Conservation (phyloP, 352 stramenopile species). For the Ophiocytium majus region DNA sequence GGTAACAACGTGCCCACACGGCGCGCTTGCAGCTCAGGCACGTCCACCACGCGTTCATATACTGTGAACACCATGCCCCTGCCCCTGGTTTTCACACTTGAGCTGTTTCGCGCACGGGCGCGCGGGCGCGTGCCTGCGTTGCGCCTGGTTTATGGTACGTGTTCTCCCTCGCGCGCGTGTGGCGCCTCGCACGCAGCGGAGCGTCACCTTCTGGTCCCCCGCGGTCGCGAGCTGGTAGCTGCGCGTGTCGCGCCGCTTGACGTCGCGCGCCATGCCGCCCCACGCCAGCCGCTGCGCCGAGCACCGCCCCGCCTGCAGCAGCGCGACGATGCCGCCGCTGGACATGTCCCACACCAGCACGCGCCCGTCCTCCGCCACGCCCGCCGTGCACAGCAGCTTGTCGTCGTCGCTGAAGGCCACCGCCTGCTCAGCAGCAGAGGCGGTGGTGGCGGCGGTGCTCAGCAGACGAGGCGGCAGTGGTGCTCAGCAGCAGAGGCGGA, state of each 20-base stretch:
- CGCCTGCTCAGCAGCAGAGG: no score
- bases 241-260: conserved; percentile 79
- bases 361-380: conserved; percentile 70
- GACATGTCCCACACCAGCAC: conserved; percentile 83
- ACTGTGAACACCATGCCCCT: no score
- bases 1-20: no score
- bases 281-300: conserved; percentile 69
- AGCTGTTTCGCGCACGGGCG: no score
- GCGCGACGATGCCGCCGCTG: conserved; percentile 78
- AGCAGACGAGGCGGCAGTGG: no score
- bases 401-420: conserved; percentile 84
- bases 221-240: conserved; percentile 81
- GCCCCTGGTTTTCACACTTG: no score
- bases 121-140: no score
- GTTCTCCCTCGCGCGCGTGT: not conserved
- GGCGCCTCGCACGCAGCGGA: not conserved
- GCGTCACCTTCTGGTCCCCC: conserved; percentile 65
- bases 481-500: no score
- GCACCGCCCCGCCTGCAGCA: conserved; percentile 60
- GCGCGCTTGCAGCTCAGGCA: no score
- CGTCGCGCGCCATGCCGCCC: conserved; percentile 68
- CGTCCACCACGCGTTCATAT: no score
- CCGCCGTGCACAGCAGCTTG: conserved; percentile 72
- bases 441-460: no score
- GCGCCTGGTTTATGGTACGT: no score